A percentile compares a stretch with the other conserved stretches of the same genome.
Evolutionary conservation across 345 rosid genomes (phyloP).

Genomic region (Crucihimalaya himalaica): DNA sequence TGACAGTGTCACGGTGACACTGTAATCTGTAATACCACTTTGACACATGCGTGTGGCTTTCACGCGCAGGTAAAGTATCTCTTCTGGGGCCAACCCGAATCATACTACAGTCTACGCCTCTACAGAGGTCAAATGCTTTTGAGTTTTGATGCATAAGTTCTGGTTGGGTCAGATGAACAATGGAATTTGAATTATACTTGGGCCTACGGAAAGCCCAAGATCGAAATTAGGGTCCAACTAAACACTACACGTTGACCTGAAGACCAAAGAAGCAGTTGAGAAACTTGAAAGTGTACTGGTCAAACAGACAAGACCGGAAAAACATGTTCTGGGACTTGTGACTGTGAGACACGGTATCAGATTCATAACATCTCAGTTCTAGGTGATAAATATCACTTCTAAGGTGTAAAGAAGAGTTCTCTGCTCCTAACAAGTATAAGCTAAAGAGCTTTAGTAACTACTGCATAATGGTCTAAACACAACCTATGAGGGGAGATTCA

Average conservation of each 20-base stretch:
- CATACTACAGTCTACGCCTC: too few relatives aligned
- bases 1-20: slow-evolving; percentile 12
- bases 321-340: not conserved
- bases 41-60: slow-evolving; percentile 4
- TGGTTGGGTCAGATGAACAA: not conserved
- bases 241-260: not conserved
- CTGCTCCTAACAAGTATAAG: not conserved
- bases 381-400: not conserved
- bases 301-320: not conserved
- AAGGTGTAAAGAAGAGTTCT: not conserved
- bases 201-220: not conserved
- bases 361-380: not conserved
- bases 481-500: not conserved
- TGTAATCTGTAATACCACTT: not conserved
- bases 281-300: not conserved
- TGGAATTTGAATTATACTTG: not conserved
- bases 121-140: slow-evolving; percentile 5
- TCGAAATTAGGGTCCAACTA: not conserved
- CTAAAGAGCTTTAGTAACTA: not conserved
- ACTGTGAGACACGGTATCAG: not conserved
- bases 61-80: slow-evolving; percentile 11
- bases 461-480: not conserved
- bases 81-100: slow-evolving; percentile 16
- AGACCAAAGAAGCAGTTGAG: not conserved
- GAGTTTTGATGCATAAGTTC: not conserved